phyloP scores from a whole-genome alignment of 805 yeast genomes.

The Candida pseudoglaebosa region DNA sequence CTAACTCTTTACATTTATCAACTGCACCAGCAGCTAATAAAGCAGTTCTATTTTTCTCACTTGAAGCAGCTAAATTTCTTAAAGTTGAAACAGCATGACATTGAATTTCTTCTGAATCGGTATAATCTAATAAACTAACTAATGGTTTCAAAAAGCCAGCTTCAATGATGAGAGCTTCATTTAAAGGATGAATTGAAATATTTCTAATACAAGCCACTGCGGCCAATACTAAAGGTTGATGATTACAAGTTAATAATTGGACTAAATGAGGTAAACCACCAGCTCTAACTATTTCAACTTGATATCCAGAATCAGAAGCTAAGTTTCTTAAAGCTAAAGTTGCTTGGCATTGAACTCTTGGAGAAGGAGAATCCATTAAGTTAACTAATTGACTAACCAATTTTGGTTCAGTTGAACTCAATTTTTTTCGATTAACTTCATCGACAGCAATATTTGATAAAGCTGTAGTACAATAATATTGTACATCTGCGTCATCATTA shows the following conservation, averaged over 20 bases:
- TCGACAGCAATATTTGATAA: constrained; percentile 96
- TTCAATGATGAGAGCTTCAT: constrained; percentile 92
- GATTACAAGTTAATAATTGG: constrained; percentile 81
- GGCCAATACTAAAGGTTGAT: constrained; percentile 88
- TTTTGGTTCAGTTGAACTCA: constrained; percentile 89
- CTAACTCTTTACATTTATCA: constrained; percentile 83
- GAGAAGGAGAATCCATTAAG: constrained; percentile 88
- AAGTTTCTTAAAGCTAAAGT: constrained; percentile 92
- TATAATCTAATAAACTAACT: constrained; percentile 76
- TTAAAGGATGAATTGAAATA: constrained; percentile 92
- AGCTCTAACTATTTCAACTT: constrained; percentile 90
- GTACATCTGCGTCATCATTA: constrained; percentile 92
- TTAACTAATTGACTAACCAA: constrained; percentile 82
- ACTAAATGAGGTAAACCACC: constrained; percentile 94
- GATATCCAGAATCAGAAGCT: constrained; percentile 95
- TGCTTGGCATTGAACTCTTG: constrained; percentile 97
- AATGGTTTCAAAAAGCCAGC: constrained; percentile 94
- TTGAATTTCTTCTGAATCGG: constrained; percentile 92
- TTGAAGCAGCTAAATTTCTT: constrained; percentile 92
- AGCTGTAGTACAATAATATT: constrained; percentile 97
- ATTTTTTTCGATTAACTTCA: constrained; percentile 80
- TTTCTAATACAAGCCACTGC: constrained; percentile 98
- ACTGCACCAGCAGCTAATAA: constrained; percentile 95
- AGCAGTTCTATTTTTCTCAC: constrained; percentile 88
- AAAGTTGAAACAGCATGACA: constrained; percentile 97